Percentiles rank a stretch among this genome's conserved stretches.
These are phyloP conservation scores for Beauveria sp. DNA, from an alignment of 2,329 filamentous ascomycete genomes.

Conservation along the genomic window DNA sequence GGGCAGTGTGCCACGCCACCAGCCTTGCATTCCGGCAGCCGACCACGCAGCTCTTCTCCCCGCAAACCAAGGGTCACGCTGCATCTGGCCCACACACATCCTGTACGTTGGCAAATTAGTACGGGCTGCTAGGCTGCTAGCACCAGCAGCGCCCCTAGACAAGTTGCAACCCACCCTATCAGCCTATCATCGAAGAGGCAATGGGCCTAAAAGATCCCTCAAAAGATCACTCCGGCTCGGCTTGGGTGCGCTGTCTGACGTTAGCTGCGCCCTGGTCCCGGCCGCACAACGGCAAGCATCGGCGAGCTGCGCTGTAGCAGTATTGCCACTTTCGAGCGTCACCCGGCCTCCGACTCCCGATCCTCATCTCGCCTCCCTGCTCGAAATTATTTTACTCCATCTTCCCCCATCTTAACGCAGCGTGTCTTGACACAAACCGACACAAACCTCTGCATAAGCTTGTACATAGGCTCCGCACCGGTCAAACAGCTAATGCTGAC, in stretches of 20 bases:
- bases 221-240: conserved; percentile 3
- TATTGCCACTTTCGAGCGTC: background rate
- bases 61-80: background rate
- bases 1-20: conserved; percentile 1
- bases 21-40: conserved; percentile 9
- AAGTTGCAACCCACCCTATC: background rate
- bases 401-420: background rate
- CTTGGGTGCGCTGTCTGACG: background rate
- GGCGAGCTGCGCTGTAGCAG: background rate
- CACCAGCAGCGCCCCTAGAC: conserved; percentile 5
- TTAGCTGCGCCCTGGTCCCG: background rate
- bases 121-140: background rate
- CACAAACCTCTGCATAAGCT: background rate
- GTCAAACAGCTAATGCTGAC: background rate
- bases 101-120: background rate
- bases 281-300: conserved; percentile 3
- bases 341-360: conserved; percentile 3
- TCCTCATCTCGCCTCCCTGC: conserved; percentile 6
- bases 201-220: conserved; percentile 1
- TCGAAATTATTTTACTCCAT: background rate
- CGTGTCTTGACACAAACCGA: background rate
- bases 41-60: background rate
- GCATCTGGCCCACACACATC: conserved; percentile 1
- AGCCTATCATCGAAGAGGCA: background rate
- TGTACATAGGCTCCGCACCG: background rate